Conservation (phyloP, 169 alveolate species). For the Plasmodium inui region DNA sequence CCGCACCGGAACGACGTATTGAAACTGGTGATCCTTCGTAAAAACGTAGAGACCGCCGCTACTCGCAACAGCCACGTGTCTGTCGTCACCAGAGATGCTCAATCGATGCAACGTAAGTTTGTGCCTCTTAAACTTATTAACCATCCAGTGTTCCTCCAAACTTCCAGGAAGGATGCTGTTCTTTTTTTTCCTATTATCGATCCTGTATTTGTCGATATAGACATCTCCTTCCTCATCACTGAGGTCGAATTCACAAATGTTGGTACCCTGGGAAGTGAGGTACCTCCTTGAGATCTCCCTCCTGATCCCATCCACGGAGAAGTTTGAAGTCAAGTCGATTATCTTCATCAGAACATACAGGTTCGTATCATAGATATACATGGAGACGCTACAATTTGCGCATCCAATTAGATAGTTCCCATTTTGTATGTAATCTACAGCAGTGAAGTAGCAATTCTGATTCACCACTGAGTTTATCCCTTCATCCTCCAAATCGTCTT, state of each 20-base stretch:
- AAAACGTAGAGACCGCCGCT: constrained; percentile 76
- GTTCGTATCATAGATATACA: constrained; percentile 53
- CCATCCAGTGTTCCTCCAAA: constrained; percentile 29
- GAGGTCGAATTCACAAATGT: constrained; percentile 29
- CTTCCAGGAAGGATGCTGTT: constrained; percentile 47
- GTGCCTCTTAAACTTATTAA: constrained; percentile 41
- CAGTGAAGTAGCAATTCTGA: constrained; percentile 40
- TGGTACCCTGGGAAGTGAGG: constrained; percentile 29
- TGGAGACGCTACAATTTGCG: constrained; percentile 42
- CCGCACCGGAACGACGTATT: constrained; percentile 8
- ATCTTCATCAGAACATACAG: constrained; percentile 17
- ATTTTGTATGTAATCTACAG: constrained; percentile 47
- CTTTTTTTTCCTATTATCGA: constrained; percentile 43
- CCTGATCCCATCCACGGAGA: constrained; percentile 46
- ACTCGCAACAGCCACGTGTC: constrained; percentile 79
- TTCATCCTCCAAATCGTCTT: constrained; percentile 41
- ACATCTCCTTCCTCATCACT: constrained; percentile 71
- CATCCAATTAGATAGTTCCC: constrained; percentile 50
- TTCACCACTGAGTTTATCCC: constrained; percentile 34
- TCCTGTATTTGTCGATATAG: constrained; percentile 24
- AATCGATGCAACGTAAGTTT: constrained; percentile 57
- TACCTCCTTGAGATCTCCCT: constrained; percentile 55
- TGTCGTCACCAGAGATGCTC: constrained; percentile 76
- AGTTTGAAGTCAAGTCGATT: constrained; percentile 46
- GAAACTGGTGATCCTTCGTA: constrained; percentile 74